These are phyloP conservation scores for Xerocomus brunneocitrinus DNA, from an alignment of 768 basidiomycete species.

Conservation along the genomic window DNA sequence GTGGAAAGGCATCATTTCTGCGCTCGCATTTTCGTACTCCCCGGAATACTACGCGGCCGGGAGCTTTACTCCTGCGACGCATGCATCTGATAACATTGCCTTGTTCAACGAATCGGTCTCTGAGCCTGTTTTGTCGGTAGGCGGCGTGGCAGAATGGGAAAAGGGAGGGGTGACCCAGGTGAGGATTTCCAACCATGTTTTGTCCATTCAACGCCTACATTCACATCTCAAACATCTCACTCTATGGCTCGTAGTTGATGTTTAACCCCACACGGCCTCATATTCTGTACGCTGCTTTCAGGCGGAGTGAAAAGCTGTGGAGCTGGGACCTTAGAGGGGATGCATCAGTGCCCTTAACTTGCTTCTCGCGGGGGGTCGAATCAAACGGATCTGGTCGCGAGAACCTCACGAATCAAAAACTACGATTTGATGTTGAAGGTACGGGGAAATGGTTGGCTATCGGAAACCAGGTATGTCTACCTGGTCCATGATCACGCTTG, in stretches of 20 bases:
- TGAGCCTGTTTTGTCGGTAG: slow-evolving; percentile 58
- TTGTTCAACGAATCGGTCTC: slow-evolving; percentile 60
- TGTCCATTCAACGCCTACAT: background rate
- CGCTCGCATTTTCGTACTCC: slow-evolving; percentile 69
- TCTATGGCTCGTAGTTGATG: slow-evolving; percentile 43
- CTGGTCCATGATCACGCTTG: background rate
- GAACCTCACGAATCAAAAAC: slow-evolving; percentile 65
- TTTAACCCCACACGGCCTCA: slow-evolving; percentile 75
- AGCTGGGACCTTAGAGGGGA: slow-evolving; percentile 77
- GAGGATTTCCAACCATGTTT: background rate
- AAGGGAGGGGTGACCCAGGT: slow-evolving; percentile 49
- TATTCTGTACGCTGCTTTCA: slow-evolving; percentile 74
- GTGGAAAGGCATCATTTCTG: slow-evolving; percentile 72
- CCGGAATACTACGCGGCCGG: slow-evolving; percentile 78
- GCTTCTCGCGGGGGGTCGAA: slow-evolving; percentile 22
- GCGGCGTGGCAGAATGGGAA: slow-evolving; percentile 42
- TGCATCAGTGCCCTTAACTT: slow-evolving; percentile 37
- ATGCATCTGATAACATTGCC: slow-evolving; percentile 50
- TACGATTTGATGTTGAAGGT: slow-evolving; percentile 72
- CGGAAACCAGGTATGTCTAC: slow-evolving; percentile 59
- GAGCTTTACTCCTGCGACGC: slow-evolving; percentile 50
- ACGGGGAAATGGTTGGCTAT: slow-evolving; percentile 58
- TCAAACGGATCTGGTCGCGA: background rate
- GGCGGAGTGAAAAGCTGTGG: slow-evolving; percentile 55
- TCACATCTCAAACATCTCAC: background rate